These are phyloP conservation scores for Candida pseudoviswanathii DNA, from an alignment of 1,139 yeast species.

Conservation along the genomic window DNA sequence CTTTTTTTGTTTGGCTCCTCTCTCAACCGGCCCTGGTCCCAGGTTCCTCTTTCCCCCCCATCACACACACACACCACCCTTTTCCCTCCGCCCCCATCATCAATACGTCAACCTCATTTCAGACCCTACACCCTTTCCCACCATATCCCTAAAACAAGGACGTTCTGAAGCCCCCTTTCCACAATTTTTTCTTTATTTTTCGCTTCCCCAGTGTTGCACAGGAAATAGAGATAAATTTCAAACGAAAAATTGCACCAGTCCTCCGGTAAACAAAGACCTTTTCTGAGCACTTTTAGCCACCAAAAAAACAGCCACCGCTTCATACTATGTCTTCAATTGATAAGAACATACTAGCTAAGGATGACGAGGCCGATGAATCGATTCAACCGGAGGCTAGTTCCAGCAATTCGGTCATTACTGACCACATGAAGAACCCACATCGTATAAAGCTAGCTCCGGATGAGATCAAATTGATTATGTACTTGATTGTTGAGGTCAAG, in stretches of 20 bases:
- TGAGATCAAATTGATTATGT: slow-evolving; percentile 34
- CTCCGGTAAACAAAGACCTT: not conserved
- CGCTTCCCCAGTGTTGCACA: no score
- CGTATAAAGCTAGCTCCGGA: slow-evolving; percentile 31
- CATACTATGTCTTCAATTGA: not conserved
- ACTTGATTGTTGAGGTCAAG: slow-evolving; percentile 32
- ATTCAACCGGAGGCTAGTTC: not conserved
- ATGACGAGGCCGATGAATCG: not conserved
- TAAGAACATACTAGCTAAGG: not conserved
- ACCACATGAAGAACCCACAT: slow-evolving; percentile 15
- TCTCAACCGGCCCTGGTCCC: slow-evolving; percentile 1
- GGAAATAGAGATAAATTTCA: no score
- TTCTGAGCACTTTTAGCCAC: not conserved
- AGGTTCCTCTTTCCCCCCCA: not conserved
- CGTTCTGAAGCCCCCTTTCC: no score
- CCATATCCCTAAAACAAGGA: not conserved
- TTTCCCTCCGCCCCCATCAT: not conserved
- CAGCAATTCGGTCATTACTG: not conserved
- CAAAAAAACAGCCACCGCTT: not conserved
- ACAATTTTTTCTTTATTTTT: no score
- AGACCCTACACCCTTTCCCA: not conserved
- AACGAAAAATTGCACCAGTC: no score
- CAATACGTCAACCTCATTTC: not conserved
- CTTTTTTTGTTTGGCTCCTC: not conserved
- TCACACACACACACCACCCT: not conserved